Conservation (phyloP, 2,329 filamentous ascomycete species). For the Didymellaceae sp. region DNA sequence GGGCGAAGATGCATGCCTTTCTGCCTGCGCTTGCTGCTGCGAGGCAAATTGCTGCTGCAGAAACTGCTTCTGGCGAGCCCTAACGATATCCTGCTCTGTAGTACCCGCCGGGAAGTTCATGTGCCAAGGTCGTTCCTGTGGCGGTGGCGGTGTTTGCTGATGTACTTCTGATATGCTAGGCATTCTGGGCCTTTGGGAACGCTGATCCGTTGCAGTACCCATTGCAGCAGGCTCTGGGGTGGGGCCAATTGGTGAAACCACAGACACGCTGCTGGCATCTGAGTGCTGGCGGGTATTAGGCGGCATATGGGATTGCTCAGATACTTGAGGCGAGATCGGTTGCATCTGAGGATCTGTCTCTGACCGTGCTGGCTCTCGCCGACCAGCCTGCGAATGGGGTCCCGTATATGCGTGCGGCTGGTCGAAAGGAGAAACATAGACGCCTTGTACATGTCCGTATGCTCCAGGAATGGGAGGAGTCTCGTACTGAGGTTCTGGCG, state of each 20-base stretch:
- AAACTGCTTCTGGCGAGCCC: slow-evolving; percentile 45
- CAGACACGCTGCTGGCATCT: slow-evolving; percentile 35
- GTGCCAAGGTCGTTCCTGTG: slow-evolving; percentile 41
- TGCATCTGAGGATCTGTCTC: slow-evolving; percentile 40
- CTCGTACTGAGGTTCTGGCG: slow-evolving; percentile 44
- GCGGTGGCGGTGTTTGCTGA: slow-evolving; percentile 15
- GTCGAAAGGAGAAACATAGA: slow-evolving; percentile 36
- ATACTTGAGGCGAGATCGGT: slow-evolving; percentile 42
- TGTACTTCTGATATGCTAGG: slow-evolving; percentile 45
- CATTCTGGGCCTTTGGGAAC: slow-evolving; percentile 40
- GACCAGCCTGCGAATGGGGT: slow-evolving; percentile 22
- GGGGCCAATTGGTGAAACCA: slow-evolving; percentile 41
- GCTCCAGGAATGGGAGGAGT: slow-evolving; percentile 46
- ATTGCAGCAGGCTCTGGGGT: slow-evolving; percentile 23
- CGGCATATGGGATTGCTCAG: slow-evolving; percentile 35
- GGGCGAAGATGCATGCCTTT: slow-evolving; percentile 39
- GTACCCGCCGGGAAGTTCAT: slow-evolving; percentile 44
- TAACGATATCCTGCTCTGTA: slow-evolving; percentile 47
- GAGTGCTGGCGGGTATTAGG: slow-evolving; percentile 35
- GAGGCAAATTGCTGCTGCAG: slow-evolving; percentile 43
- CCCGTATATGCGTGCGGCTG: slow-evolving; percentile 22
- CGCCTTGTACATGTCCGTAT: slow-evolving; percentile 42
- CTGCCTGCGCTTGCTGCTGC: slow-evolving; percentile 41
- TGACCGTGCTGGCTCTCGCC: slow-evolving; percentile 19
- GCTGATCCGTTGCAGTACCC: slow-evolving; percentile 23